phyloP scores from a whole-genome alignment of 2,329 filamentous ascomycete species.

The Verruconis gallopava region DNA sequence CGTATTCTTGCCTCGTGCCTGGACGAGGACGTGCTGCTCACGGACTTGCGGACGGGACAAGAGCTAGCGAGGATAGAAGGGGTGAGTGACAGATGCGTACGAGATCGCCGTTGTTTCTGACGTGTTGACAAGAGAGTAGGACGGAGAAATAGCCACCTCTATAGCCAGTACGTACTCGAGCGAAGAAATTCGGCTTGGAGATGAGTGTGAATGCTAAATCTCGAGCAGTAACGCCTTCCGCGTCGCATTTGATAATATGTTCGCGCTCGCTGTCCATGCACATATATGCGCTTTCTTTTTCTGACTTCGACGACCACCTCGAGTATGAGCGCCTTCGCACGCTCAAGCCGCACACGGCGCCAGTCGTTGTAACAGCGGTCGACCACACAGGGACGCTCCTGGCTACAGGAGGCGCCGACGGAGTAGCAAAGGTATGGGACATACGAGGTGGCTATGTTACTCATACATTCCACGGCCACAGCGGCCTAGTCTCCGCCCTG shows the following conservation, averaged over 20 bases:
- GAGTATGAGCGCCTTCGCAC: constrained; percentile 60
- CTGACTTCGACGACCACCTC: constrained; percentile 42
- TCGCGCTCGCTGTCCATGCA: constrained; percentile 94
- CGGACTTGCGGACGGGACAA: constrained; percentile 68
- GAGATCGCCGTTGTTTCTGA: constrained; percentile 17
- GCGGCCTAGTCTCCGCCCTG: constrained; percentile 79
- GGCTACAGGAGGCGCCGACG: constrained; percentile 86
- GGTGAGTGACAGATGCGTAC: constrained; percentile 36
- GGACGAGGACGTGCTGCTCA: constrained; percentile 84
- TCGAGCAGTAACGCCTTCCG: constrained; percentile 73
- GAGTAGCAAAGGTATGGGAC: constrained; percentile 93
- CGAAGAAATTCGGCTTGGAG: no score
- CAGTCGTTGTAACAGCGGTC: constrained; percentile 73
- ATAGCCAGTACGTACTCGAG: constrained; percentile 34
- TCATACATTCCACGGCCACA: constrained; percentile 88
- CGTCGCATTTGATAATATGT: constrained; percentile 77
- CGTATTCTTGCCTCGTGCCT: constrained; percentile 75
- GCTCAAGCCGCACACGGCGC: constrained; percentile 79
- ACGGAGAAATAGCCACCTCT: constrained; percentile 61
- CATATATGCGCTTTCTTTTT: constrained; percentile 61
- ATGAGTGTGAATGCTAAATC: no score
- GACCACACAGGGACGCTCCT: constrained; percentile 81
- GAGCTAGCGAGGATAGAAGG: constrained; percentile 81
- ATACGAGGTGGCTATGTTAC: constrained; percentile 81
- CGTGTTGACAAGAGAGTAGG: constrained; percentile 30